Conservation (phyloP, 768 basidiomycete genomes). For the Kwoniella bestiolae region DNA sequence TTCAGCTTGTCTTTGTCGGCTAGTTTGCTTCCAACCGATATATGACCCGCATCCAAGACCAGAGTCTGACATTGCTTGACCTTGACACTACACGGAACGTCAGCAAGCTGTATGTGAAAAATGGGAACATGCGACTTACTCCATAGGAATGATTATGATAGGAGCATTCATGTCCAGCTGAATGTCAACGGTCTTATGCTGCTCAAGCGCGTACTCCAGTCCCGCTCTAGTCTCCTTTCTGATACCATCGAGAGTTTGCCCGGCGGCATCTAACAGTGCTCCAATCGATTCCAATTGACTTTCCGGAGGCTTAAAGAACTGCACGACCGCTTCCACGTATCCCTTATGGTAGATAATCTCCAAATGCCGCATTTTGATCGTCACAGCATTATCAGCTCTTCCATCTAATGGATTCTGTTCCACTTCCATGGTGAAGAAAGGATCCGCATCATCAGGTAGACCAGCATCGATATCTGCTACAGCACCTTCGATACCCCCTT, state of each 20-base stretch:
- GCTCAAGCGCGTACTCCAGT: constrained; percentile 87
- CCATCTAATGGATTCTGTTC: constrained; percentile 91
- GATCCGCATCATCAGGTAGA: constrained; percentile 58
- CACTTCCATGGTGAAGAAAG: constrained; percentile 87
- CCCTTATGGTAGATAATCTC: constrained; percentile 95
- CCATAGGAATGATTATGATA: constrained; percentile 94
- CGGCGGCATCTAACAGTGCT: constrained; percentile 86
- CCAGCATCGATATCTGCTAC: constrained; percentile 37
- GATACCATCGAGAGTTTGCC: constrained; percentile 87
- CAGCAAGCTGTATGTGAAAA: neutral
- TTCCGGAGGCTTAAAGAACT: constrained; percentile 89
- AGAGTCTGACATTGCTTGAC: constrained; percentile 79
- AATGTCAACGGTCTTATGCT: constrained; percentile 94
- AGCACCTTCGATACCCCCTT: constrained; percentile 33
- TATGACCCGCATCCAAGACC: constrained; percentile 94
- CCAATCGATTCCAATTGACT: constrained; percentile 95
- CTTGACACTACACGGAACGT: constrained; percentile 68
- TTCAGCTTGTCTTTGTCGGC: constrained; percentile 80
- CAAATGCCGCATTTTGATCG: constrained; percentile 88
- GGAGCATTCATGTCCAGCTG: constrained; percentile 96
- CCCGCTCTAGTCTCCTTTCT: constrained; percentile 93
- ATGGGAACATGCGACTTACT: constrained; percentile 62
- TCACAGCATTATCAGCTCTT: constrained; percentile 86
- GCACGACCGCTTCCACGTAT: constrained; percentile 87
- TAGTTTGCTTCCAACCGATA: constrained; percentile 86